These are phyloP conservation scores for Paecilomyces fulvus DNA, from an alignment of 2,329 filamentous ascomycete species.

Conservation along the genomic window DNA sequence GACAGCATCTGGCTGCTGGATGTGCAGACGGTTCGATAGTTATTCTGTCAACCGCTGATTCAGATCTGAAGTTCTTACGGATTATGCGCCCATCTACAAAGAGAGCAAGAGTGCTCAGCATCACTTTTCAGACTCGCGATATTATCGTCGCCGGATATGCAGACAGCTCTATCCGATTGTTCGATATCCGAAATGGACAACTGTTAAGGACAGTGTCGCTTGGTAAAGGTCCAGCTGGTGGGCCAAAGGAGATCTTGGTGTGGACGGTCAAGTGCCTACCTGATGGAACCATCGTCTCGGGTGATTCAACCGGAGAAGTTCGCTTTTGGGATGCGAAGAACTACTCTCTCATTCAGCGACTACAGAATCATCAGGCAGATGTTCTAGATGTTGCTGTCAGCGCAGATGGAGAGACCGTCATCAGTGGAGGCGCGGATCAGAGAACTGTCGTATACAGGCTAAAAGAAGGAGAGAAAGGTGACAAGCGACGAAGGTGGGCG, in stretches of 20 bases:
- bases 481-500: constrained; percentile 61
- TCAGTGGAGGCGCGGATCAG: constrained; percentile 88
- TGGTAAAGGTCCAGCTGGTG: constrained; percentile 66
- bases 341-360: constrained; percentile 76
- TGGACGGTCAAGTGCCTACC: constrained; percentile 88
- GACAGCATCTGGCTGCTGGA: constrained; percentile 68
- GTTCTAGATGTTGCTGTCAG: constrained; percentile 80
- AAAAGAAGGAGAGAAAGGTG: constrained; percentile 38
- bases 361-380: constrained; percentile 82
- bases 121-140: constrained; percentile 79
- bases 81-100: constrained; percentile 71
- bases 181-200: constrained; percentile 71
- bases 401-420: constrained; percentile 68
- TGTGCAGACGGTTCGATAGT: constrained; percentile 88
- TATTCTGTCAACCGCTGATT: constrained; percentile 76
- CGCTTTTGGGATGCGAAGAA: constrained; percentile 91
- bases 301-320: constrained; percentile 88
- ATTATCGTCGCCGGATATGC: constrained; percentile 84
- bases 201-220: constrained; percentile 76
- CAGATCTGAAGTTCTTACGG: constrained; percentile 70
- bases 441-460: constrained; percentile 76
- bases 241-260: constrained; percentile 76
- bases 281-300: constrained; percentile 84
- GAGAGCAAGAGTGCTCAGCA: constrained; percentile 80
- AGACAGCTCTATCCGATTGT: constrained; percentile 90